Conservation (phyloP, 140 eudicot genomes). For the Stevia rebaudiana region DNA sequence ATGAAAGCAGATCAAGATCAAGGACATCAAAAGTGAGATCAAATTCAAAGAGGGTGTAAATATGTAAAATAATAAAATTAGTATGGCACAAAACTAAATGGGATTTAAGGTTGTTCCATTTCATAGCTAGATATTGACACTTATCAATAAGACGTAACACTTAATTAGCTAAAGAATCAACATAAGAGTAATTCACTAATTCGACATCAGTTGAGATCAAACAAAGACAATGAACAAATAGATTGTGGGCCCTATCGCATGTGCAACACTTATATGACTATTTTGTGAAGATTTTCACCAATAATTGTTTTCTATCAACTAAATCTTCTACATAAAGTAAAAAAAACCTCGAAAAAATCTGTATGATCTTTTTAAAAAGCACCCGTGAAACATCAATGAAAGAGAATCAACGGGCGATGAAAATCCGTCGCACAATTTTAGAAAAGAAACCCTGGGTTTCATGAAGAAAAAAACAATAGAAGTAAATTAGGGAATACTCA, state of each 20-base stretch:
- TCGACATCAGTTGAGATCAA: background rate
- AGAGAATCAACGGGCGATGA: background rate
- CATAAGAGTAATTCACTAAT: background rate
- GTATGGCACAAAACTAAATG: background rate
- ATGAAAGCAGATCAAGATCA: background rate
- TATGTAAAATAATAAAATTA: background rate
- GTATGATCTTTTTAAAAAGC: background rate
- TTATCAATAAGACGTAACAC: background rate
- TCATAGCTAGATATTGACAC: constrained; percentile 3
- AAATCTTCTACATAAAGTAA: background rate
- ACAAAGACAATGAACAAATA: background rate
- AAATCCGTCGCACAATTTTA: background rate
- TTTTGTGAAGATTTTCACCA: constrained; percentile 3
- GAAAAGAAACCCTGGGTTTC: constrained; percentile 4
- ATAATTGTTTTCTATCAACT: background rate
- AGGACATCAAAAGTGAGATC: background rate
- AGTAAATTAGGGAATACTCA: constrained; percentile 1
- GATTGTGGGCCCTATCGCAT: background rate
- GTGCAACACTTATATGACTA: background rate
- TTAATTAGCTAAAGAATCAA: background rate
- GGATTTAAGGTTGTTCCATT: background rate
- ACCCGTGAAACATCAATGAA: background rate
- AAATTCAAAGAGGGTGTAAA: background rate
- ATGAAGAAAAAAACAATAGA: background rate
- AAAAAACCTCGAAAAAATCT: background rate